A percentile compares a stretch with the other conserved stretches of the same genome.
phyloP scores from a whole-genome alignment of 768 basidiomycete species.

The Boletellus ananas region DNA sequence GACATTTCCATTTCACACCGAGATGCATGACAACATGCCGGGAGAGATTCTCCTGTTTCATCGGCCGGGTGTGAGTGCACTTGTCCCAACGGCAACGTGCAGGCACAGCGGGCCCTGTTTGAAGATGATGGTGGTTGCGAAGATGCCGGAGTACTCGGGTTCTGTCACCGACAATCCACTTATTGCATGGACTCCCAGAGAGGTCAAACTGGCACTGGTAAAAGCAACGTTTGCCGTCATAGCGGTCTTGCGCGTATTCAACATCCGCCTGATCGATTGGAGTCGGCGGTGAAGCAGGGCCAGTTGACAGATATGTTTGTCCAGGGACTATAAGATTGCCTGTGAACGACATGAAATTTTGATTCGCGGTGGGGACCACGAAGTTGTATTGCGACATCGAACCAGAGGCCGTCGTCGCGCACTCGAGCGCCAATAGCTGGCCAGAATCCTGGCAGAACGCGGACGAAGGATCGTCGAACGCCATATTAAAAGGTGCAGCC shows the following conservation, averaged over 20 bases:
- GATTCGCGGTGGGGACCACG: background rate
- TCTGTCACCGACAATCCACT: slow-evolving; percentile 26
- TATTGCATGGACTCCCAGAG: slow-evolving; percentile 22
- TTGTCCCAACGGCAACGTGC: slow-evolving; percentile 22
- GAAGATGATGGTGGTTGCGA: slow-evolving; percentile 21
- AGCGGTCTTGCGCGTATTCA: slow-evolving; percentile 20
- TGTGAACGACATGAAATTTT: slow-evolving; percentile 1
- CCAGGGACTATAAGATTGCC: background rate
- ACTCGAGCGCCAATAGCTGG: slow-evolving; percentile 2
- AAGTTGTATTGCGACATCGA: slow-evolving; percentile 2
- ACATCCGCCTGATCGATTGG: slow-evolving; percentile 18
- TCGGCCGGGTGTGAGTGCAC: slow-evolving; percentile 20
- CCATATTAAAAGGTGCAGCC: background rate
- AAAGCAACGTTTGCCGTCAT: slow-evolving; percentile 14
- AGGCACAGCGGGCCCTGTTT: slow-evolving; percentile 11
- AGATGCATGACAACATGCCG: slow-evolving; percentile 30
- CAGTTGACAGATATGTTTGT: background rate
- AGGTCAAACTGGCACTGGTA: slow-evolving; percentile 27
- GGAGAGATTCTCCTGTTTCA: slow-evolving; percentile 33
- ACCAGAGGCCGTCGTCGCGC: background rate
- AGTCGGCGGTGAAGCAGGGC: background rate
- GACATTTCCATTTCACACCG: slow-evolving; percentile 29
- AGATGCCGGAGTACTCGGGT: slow-evolving; percentile 26
- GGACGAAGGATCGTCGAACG: background rate
- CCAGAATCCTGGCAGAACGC: background rate